phyloP scores from a whole-genome alignment of 1,284 basidiomycete genomes.

The Cronartium quercuum region DNA sequence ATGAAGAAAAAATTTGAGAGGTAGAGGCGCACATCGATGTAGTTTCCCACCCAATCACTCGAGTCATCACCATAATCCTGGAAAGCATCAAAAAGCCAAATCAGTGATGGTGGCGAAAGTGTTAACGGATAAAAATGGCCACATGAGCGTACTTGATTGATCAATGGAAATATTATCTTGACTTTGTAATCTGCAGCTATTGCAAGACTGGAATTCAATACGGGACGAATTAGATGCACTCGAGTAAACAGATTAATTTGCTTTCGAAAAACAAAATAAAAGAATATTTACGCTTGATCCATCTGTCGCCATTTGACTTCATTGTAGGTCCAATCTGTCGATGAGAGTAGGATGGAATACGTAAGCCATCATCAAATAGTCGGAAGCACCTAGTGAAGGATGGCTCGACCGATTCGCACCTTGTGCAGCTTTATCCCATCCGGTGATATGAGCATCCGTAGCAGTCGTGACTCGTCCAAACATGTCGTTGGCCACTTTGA shows the following conservation, averaged over 20 bases:
- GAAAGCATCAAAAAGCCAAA: too few species aligned
- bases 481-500: slow-evolving; percentile 16
- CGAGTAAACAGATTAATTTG: too few species aligned
- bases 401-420: neutral
- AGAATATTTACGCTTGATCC: slow-evolving; percentile 18
- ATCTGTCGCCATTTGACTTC: slow-evolving; percentile 25
- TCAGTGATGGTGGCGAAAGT: too few species aligned
- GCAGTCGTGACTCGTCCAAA: slow-evolving; percentile 4
- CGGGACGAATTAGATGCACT: too few species aligned
- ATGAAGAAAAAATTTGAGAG: too few species aligned
- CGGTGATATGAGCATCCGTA: slow-evolving; percentile 20
- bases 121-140: neutral
- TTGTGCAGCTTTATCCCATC: slow-evolving; percentile 20
- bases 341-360: neutral
- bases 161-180: slow-evolving; percentile 33
- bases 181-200: slow-evolving; percentile 19
- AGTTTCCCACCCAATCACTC: slow-evolving; percentile 17
- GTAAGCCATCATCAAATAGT: neutral
- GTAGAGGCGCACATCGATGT: slow-evolving; percentile 13
- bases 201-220: slow-evolving; percentile 4
- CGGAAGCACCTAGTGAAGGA: neutral
- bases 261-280: neutral
- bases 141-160: slow-evolving; percentile 30
- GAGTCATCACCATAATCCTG: too few species aligned
- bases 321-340: slow-evolving; percentile 37